Evolutionary conservation across 192 early-diverging fungal species (phyloP).

Genomic region (Podila minutissima): DNA sequence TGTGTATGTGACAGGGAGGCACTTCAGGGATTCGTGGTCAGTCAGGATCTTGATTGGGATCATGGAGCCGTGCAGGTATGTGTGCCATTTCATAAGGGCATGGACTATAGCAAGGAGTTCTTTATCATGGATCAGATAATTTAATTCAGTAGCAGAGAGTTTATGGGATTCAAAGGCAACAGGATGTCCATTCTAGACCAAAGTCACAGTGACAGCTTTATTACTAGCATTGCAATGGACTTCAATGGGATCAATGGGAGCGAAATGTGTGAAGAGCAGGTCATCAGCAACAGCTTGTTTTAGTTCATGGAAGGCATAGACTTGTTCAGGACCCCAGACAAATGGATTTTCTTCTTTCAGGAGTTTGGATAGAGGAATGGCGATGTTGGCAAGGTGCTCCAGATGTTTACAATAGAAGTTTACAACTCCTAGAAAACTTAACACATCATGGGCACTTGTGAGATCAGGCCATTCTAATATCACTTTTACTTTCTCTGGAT

Average conservation of each 20-base stretch:
- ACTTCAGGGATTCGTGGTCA: conserved; percentile 50
- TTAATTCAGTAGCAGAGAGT: background rate
- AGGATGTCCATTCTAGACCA: conserved; percentile 21
- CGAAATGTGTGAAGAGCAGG: conserved; percentile 8
- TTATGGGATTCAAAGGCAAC: conserved; percentile 24
- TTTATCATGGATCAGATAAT: no score
- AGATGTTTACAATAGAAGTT: conserved; percentile 49
- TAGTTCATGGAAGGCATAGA: conserved; percentile 6
- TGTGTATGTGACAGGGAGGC: no score
- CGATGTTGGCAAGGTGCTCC: conserved; percentile 15
- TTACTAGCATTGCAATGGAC: conserved; percentile 13
- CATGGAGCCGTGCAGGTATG: background rate
- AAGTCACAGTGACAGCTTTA: background rate
- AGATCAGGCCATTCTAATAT: conserved; percentile 18
- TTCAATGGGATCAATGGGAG: background rate
- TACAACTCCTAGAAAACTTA: conserved; percentile 43
- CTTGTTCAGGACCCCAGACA: conserved; percentile 8
- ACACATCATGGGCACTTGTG: conserved; percentile 2
- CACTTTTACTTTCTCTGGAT: conserved; percentile 6
- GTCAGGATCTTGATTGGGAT: conserved; percentile 2
- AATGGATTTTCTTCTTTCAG: conserved; percentile 33
- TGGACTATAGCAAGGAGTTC: background rate
- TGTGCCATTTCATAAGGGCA: background rate
- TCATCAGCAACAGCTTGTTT: conserved; percentile 1
- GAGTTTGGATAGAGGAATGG: conserved; percentile 17